Percentiles rank a stretch among this genome's conserved stretches.
Conservation (phyloP, 768 basidiomycete species). For the Suillus spraguei region DNA sequence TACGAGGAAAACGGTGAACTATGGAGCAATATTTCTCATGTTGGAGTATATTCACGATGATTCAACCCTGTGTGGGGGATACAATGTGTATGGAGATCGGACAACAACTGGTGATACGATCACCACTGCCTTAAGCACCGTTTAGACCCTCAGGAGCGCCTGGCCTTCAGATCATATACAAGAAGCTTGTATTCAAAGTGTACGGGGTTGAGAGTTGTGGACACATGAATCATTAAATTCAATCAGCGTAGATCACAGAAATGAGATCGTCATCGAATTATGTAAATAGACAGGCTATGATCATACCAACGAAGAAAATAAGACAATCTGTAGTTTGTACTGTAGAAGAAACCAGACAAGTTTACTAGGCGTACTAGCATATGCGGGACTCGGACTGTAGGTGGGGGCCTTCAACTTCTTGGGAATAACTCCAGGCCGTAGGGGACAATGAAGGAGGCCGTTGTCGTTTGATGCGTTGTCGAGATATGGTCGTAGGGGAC, state of each 20-base stretch:
- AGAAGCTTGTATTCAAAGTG: not conserved
- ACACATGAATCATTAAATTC: not conserved
- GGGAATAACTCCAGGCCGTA: not conserved
- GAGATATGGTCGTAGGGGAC: slow-evolving; percentile 5
- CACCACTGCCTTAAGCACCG: not conserved
- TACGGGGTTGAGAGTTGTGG: not conserved
- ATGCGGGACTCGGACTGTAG: not conserved
- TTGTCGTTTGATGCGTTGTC: not conserved
- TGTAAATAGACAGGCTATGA: not conserved
- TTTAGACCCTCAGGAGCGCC: not conserved
- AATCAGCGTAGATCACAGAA: not conserved
- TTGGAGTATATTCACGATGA: not conserved
- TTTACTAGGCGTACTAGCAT: not conserved
- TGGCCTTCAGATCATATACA: not conserved
- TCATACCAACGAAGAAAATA: not conserved
- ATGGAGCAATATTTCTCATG: slow-evolving; percentile 9
- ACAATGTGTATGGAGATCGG: not conserved
- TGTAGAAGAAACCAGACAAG: not conserved
- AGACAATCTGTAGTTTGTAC: not conserved
- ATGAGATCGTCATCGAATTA: no score
- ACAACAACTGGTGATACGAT: not conserved
- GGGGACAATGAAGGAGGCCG: not conserved
- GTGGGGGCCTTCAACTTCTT: not conserved
- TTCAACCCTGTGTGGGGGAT: not conserved
- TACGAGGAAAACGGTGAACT: slow-evolving; percentile 47